Conservation (phyloP, 2,329 filamentous ascomycete species). For the Trichoderma semiorbis region DNA sequence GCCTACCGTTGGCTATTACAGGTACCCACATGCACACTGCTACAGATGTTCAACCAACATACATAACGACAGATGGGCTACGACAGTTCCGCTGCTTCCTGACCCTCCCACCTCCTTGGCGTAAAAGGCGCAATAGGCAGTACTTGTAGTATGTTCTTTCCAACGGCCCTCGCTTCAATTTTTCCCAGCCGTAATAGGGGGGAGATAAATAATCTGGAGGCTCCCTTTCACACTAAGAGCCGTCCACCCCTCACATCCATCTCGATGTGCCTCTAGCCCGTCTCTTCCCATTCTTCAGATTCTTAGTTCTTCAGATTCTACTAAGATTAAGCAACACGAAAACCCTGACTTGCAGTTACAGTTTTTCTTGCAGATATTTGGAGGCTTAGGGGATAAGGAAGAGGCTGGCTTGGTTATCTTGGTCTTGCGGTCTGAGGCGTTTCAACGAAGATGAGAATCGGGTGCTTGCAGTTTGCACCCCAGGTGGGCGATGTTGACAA, state of each 20-base stretch:
- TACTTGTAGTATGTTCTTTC: not conserved
- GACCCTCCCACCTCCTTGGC: not conserved
- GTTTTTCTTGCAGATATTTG: not conserved
- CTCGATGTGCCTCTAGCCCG: not conserved
- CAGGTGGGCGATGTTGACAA: slow-evolving; percentile 66
- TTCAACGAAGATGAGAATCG: slow-evolving; percentile 55
- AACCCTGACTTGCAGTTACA: not conserved
- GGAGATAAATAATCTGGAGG: not conserved
- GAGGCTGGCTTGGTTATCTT: not conserved
- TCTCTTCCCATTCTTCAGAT: not conserved
- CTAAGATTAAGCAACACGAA: not conserved
- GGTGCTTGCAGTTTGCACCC: slow-evolving; percentile 68
- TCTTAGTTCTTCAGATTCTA: not conserved
- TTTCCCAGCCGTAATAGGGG: not conserved
- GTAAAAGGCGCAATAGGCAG: not conserved
- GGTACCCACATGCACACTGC: not conserved
- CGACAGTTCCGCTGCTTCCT: not conserved
- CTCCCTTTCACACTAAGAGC: not conserved
- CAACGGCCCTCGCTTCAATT: not conserved
- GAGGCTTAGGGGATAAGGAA: not conserved
- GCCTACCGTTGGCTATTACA: not conserved
- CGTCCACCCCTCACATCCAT: not conserved
- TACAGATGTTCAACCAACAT: slow-evolving; percentile 9
- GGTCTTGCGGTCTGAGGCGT: not conserved
- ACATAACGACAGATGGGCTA: not conserved